Evolutionary conservation across 2,329 filamentous ascomycete species (phyloP), one percentile per base, ranked within the genome.

Genomic region (Ceratocystis eucalypticola): DNA sequence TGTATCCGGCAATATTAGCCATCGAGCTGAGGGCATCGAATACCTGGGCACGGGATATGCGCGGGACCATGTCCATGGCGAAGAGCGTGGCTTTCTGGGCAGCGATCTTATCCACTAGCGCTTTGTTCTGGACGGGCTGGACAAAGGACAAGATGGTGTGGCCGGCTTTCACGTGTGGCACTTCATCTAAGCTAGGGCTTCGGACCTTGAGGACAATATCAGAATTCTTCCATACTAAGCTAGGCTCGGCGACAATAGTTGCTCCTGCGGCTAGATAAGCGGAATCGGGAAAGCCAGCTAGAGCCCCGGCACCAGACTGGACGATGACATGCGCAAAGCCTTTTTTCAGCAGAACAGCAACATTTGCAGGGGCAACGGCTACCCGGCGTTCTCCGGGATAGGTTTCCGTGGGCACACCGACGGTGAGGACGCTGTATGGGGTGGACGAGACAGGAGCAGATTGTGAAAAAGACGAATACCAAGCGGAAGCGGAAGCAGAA

Each of bases 1-100:
- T 96, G 77, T 96, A 96, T 0, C 91, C 91, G 25, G 91, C 89
- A 76, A 96, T 96, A 71, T 96, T 96, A 68, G 91, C 91, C 91
- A 96, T 96, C 8, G 89, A 94, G 74, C 89, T 91, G 66, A 96
- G 80, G 0, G 90, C 91, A 75, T 96, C 91, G 71, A 95, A 96
- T 0, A 89, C 86, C 74, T 96, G 91, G 1, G 91, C 91, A 61
- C 91, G 84, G 0, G 91, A 95, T 71, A 96, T 96, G 50, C 91
- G 85, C 17, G 91, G 91, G 64, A 96, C 88, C 85, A 92, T 88
- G 73, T 96, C 91, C 91, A 96, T 96, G 25, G 91, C 90, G 73
- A 96, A 94, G 17, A 84, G 79, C 0, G 89, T 95, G 1, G 87
- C 85, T 33, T 87, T 87, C 62, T 84, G 84, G 46, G 80, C 79